A percentile compares a stretch with the other conserved stretches of the same genome.
Conservation (phyloP, 805 yeast genomes). For the Wickerhamiella sergipiensis region DNA sequence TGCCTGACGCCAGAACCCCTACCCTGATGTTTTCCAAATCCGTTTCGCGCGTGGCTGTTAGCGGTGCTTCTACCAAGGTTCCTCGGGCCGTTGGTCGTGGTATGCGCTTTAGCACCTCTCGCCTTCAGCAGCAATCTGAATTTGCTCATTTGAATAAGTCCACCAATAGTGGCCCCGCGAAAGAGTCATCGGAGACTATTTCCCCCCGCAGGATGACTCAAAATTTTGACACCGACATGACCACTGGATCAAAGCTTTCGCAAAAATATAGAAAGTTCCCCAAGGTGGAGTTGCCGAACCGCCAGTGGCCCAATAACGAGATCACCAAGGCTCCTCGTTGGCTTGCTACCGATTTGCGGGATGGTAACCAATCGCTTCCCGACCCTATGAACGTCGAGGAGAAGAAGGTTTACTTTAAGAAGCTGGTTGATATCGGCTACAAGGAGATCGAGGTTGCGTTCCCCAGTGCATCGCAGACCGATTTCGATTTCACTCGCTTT, state of each 20-base stretch:
- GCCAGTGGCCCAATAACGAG: slow-evolving; percentile 57
- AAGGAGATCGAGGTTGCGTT: slow-evolving; percentile 76
- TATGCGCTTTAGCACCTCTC: no score
- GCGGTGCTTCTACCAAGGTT: no score
- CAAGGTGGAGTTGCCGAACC: slow-evolving; percentile 41
- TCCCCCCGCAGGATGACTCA: not conserved
- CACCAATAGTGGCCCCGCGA: no score
- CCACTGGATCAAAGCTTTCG: not conserved
- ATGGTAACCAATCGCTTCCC: slow-evolving; percentile 74
- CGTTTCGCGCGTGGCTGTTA: no score
- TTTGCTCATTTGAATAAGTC: no score
- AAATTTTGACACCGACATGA: not conserved
- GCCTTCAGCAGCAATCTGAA: no score
- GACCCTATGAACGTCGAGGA: slow-evolving; percentile 80
- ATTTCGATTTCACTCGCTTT: slow-evolving; percentile 65
- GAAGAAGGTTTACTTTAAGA: slow-evolving; percentile 54
- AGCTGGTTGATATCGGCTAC: slow-evolving; percentile 59
- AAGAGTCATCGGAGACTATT: not conserved
- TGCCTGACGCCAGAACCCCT: no score
- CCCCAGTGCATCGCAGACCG: slow-evolving; percentile 69
- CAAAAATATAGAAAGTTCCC: slow-evolving; percentile 44
- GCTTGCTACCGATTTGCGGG: slow-evolving; percentile 73
- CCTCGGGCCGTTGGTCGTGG: no score
- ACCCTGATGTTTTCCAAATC: no score
- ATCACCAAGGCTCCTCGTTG: slow-evolving; percentile 60